Percentiles rank a stretch among this genome's conserved stretches.
phyloP scores from a whole-genome alignment of 2,329 filamentous ascomycete species.

The Podosphaera aphanis region DNA sequence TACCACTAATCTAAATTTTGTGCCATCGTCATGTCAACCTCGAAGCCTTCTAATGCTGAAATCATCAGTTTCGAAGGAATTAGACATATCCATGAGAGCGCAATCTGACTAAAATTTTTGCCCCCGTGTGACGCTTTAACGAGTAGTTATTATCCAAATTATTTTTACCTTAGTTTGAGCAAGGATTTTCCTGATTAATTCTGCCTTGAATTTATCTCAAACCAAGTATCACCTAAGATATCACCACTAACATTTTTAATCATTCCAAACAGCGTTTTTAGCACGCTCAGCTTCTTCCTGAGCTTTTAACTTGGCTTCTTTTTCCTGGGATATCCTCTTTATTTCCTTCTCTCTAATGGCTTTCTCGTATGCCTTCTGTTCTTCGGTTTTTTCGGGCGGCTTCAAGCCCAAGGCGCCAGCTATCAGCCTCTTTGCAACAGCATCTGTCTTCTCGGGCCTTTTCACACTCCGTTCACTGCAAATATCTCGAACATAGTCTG shows the following conservation, averaged over 20 bases:
- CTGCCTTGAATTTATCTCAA: background rate
- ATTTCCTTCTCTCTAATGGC: constrained; percentile 67
- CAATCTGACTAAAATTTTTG: background rate
- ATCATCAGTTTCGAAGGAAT: background rate
- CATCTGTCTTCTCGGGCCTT: constrained; percentile 78
- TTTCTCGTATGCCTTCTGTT: constrained; percentile 68
- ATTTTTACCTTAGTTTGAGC: background rate
- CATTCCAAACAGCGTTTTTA: constrained; percentile 76
- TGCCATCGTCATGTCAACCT: background rate
- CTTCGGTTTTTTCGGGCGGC: constrained; percentile 61
- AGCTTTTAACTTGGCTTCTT: constrained; percentile 32
- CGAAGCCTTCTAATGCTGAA: background rate
- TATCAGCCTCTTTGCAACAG: constrained; percentile 74
- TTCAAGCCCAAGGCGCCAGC: constrained; percentile 66
- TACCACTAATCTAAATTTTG: background rate
- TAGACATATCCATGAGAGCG: too few relatives aligned
- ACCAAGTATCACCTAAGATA: background rate
- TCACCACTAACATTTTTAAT: constrained; percentile 18
- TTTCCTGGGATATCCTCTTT: constrained; percentile 50
- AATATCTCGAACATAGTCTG: constrained; percentile 1
- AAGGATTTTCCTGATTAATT: background rate
- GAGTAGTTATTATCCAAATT: background rate
- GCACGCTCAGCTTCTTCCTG: constrained; percentile 45
- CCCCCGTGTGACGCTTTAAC: background rate
- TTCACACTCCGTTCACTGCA: constrained; percentile 8